Evolutionary conservation across 768 basidiomycete species (phyloP), one percentile per base, ranked within the genome.

Genomic region (Gymnopilus dilepis): DNA sequence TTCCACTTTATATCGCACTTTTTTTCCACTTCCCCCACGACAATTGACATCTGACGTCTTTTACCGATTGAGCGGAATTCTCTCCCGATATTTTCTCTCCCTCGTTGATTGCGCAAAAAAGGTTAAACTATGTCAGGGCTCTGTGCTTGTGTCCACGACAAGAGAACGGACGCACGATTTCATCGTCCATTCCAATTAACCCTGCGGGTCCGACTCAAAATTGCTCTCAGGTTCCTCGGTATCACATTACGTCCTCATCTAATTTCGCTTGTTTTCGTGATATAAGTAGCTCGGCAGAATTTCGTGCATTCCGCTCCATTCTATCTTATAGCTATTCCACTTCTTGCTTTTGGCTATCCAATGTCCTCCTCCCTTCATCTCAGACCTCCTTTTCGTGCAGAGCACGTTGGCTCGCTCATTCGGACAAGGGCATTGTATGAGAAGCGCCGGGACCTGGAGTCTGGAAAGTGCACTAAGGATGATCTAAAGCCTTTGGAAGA

Each of bases 381-480:
- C 56, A 73, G 62, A 24, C 78, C 79, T 24, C 80, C 80, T 21
- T 80, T 76, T 63, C 78, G 82, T 56, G 82, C 80, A 47, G 86
- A 87, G 57, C 87, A 88, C 70, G 77, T 88, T 52, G 88, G 87
- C 43, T 88, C 86, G 21, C 78, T 89, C 53, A 74, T 87, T 58
- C 83, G 88, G 2, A 86, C 87, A 1, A 56, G 68, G 2, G 60
- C 73, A n/a, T 80, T 89, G 12, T 80, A 79, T 59, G 70, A 82
- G 64, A 81, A 79, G 65, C 82, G 86, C 51, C 66, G 69, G 55
- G 74, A 74, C 37, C 74, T 80, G 50, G 80, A 84, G 56, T 74
- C 77, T 38, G 74, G 76, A 6, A 74, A 78, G 56, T 78, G 78
- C 65, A 71, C 78, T 2, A 53, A 60, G 13, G 75, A 77, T n/a